Evolutionary conservation across 2,329 filamentous ascomycete species (phyloP).

Genomic region (Phyllosticta citribraziliensis): DNA sequence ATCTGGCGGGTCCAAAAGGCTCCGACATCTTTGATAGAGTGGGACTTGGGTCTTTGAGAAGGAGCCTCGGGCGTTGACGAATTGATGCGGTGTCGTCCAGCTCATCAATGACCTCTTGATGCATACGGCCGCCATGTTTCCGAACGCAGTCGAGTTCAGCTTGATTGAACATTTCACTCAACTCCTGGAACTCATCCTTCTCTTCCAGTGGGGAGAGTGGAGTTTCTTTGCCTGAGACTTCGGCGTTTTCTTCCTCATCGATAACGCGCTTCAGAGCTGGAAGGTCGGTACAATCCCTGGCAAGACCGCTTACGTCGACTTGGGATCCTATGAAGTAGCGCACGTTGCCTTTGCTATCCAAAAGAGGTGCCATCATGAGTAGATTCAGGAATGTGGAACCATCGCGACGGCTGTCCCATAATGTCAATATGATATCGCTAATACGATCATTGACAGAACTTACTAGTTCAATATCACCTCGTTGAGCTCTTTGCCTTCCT

Average conservation of each 20-base stretch:
- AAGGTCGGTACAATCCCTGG: slow-evolving; percentile 56
- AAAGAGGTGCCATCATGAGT: slow-evolving; percentile 61
- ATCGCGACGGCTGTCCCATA: slow-evolving; percentile 50
- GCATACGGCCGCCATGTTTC: slow-evolving; percentile 54
- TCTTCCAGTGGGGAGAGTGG: slow-evolving; percentile 15
- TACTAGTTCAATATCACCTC: slow-evolving; percentile 70
- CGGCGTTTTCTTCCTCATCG: slow-evolving; percentile 20
- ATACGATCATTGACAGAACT: slow-evolving; percentile 15
- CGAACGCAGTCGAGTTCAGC: slow-evolving; percentile 56
- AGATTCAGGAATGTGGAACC: slow-evolving; percentile 70
- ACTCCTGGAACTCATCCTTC: slow-evolving; percentile 55
- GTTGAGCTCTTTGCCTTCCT: slow-evolving; percentile 56
- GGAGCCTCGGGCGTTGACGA: slow-evolving; percentile 33
- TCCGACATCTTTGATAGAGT: slow-evolving; percentile 2
- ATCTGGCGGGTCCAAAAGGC: slow-evolving; percentile 15
- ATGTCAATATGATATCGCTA: not conserved
- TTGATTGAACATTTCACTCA: slow-evolving; percentile 61
- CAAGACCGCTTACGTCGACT: slow-evolving; percentile 59
- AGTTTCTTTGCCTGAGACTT: slow-evolving; percentile 19
- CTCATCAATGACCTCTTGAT: slow-evolving; percentile 35
- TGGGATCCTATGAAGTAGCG: slow-evolving; percentile 65
- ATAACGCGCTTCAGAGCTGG: slow-evolving; percentile 49
- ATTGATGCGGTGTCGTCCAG: slow-evolving; percentile 15
- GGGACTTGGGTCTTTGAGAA: slow-evolving; percentile 38
- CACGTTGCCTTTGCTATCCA: slow-evolving; percentile 56